These are phyloP conservation scores for Boletus fagicola DNA, from an alignment of 768 basidiomycete genomes.

Conservation along the genomic window DNA sequence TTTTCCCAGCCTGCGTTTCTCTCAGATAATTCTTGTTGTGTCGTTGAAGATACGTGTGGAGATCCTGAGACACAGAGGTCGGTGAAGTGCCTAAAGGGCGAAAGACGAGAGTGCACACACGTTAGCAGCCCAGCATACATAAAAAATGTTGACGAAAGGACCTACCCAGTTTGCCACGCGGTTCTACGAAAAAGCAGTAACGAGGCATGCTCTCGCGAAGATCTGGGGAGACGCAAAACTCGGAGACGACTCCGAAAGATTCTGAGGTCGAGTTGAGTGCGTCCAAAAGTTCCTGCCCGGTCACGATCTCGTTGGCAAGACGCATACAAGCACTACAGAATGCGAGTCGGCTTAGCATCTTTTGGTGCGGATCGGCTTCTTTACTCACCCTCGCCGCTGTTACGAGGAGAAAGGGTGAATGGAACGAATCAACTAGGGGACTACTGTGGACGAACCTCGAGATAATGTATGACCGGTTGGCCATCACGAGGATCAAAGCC, in stretches of 20 bases:
- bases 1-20: constrained; percentile 8
- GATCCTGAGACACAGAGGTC: background rate
- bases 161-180: constrained; percentile 8
- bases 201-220: constrained; percentile 16
- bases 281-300: constrained; percentile 20
- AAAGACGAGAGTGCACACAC: background rate
- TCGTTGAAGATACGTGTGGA: constrained; percentile 7
- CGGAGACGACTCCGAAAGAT: constrained; percentile 21
- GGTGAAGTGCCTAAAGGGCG: background rate
- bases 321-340: constrained; percentile 14
- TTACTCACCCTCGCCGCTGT: constrained; percentile 24
- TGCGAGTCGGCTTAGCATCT: background rate
- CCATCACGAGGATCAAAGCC: constrained; percentile 26
- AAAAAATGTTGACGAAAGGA: background rate
- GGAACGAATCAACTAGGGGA: background rate
- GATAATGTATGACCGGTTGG: constrained; percentile 22
- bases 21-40: constrained; percentile 20
- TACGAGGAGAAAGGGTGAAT: background rate
- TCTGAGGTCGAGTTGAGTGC: constrained; percentile 15
- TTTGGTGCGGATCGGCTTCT: background rate
- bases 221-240: constrained; percentile 21
- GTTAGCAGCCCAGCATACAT: background rate
- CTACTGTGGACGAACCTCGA: constrained; percentile 15
- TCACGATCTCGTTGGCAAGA: constrained; percentile 24
- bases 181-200: constrained; percentile 24